Evolutionary conservation across 1,284 basidiomycete genomes (phyloP), one percentile per base, ranked within the genome.

Genomic region (Clitocybe nebularis): DNA sequence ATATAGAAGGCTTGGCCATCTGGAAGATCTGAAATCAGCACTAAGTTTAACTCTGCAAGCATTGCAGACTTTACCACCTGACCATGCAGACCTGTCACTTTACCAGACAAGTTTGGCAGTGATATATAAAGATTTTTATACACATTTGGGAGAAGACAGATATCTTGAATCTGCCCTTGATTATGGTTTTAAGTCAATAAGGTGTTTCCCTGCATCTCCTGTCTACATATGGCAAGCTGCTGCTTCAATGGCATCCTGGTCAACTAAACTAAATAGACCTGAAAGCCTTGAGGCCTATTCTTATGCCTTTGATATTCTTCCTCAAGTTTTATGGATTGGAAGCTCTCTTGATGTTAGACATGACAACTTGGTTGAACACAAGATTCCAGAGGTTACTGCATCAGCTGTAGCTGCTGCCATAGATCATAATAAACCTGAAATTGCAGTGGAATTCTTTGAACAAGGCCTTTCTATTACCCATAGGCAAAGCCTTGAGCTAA

Each of bases 11-110:
- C 14, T 13, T 9, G 26, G 26, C n/a, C 14, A 40, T 29, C 4
- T 40, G 13, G 11, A n/a, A 30, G 38, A 40, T 40, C 23, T 29
- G 13, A 14, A 40, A 30, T 9, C 38, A 29, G 38, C 38, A 29
- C 16, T 40, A n/a, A 8, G 5, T 17, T 23, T 36, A 14, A 16
- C 6, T 23, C 14, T 11, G 16, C 6, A 10, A 9, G 16, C 16
- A n/a, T 6, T 16, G 8, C 7, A 33, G 7, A 33, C 7, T 33
- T 8, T 16, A 9, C 16, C 30, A 9, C 14, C 14, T 16, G 14
- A n/a, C 9, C 16, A 10, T 33, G 7, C 9, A 9, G 8, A 33
- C 7, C 30, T 33, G 7, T 10, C 8, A 6, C 6, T 6, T 6
- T 33, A 6, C 14, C 14, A 33, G 6, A 16, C 6, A 16, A 9